These are phyloP conservation scores for Stephania japonica DNA, from an alignment of 164 flowering plant genomes.

Conservation along the genomic window DNA sequence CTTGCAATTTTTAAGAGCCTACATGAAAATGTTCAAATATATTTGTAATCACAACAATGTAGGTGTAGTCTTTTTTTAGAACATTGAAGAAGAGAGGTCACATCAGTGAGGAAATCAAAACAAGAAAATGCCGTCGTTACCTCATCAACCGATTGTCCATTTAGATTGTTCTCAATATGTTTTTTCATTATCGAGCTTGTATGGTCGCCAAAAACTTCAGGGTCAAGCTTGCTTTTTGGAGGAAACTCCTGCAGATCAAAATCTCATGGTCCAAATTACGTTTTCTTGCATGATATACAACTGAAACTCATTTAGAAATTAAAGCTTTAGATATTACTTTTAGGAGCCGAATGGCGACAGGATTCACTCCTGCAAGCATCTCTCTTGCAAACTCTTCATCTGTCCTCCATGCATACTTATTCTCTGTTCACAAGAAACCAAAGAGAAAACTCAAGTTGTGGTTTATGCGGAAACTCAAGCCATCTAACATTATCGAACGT, in stretches of 20 bases:
- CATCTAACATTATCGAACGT: too few species aligned
- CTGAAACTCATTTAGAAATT: background rate
- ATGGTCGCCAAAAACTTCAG: conserved; percentile 56
- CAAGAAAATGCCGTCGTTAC: conserved; percentile 21
- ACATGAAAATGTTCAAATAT: background rate
- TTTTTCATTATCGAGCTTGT: conserved; percentile 48
- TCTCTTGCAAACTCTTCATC: conserved; percentile 90
- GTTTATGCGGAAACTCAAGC: too few species aligned
- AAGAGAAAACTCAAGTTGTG: background rate
- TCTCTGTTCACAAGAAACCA: conserved; percentile 31
- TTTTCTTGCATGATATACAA: too few species aligned
- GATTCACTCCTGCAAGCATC: conserved; percentile 94
- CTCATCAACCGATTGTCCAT: conserved; percentile 53
- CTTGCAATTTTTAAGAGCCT: conserved; percentile 49
- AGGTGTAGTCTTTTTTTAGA: background rate
- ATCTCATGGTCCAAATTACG: background rate
- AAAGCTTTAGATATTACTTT: conserved; percentile 30
- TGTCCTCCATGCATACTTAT: conserved; percentile 78
- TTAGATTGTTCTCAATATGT: conserved; percentile 47
- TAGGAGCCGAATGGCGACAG: conserved; percentile 60
- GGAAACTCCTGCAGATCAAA: conserved; percentile 62
- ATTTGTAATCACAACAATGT: background rate
- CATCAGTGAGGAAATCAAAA: background rate
- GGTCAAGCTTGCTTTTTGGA: conserved; percentile 70
- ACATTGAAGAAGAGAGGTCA: background rate